These are phyloP conservation scores for Ceratocystiopsis minuta DNA, from an alignment of 2,329 filamentous ascomycete genomes.

Conservation along the genomic window DNA sequence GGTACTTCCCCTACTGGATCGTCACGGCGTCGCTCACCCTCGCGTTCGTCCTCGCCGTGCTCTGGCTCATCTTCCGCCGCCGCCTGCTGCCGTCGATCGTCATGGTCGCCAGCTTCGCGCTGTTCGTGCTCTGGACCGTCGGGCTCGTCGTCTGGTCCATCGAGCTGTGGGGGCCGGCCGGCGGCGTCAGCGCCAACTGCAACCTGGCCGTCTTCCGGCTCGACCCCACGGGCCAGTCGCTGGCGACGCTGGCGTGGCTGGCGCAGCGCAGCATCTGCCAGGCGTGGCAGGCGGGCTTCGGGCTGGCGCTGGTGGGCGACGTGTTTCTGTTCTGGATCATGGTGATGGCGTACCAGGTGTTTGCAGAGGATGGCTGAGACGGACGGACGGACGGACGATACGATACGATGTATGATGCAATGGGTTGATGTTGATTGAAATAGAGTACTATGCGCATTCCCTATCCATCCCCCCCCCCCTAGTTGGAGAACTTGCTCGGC, in stretches of 20 bases:
- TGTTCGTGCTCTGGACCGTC: constrained; percentile 51
- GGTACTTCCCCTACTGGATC: constrained; percentile 52
- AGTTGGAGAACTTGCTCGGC: constrained; percentile 16
- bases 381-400: not conserved
- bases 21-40: constrained; percentile 41
- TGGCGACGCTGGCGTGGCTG: constrained; percentile 43
- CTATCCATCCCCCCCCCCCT: no score
- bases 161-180: constrained; percentile 43
- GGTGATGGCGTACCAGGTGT: constrained; percentile 49
- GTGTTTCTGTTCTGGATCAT: constrained; percentile 51
- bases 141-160: constrained; percentile 43
- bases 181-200: constrained; percentile 41
- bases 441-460: no score
- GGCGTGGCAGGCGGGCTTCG: constrained; percentile 46
- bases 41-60: constrained; percentile 45
- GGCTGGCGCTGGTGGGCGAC: constrained; percentile 39
- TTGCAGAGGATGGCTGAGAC: constrained; percentile 19
- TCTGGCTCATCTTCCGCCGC: constrained; percentile 43
- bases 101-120: constrained; percentile 45
- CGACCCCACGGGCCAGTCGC: constrained; percentile 30
- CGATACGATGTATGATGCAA: not conserved
- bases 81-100: constrained; percentile 43
- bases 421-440: no score
- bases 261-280: constrained; percentile 46
- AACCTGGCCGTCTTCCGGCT: constrained; percentile 36